Conservation (phyloP, 2,329 filamentous ascomycete genomes). For the Rutstroemia sp. region DNA sequence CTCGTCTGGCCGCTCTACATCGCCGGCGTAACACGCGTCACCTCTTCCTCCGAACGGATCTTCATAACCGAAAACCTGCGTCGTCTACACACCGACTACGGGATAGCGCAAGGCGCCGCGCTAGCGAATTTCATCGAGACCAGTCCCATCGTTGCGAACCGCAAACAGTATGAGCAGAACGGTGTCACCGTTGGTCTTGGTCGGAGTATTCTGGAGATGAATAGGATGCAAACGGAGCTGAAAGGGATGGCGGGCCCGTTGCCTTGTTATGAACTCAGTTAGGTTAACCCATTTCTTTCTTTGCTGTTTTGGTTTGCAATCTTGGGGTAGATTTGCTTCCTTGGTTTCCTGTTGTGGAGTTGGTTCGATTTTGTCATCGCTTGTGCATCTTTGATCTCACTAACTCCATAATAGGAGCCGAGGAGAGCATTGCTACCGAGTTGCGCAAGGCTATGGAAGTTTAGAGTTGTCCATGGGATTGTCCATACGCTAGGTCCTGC, state of each 20-base stretch:
- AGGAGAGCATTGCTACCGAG: no score
- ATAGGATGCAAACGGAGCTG: neutral
- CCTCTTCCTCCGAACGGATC: neutral
- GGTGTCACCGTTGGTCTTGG: slow-evolving; percentile 4
- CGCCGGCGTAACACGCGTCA: slow-evolving; percentile 7
- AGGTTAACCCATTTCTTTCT: no score
- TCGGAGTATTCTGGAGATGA: neutral
- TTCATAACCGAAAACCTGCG: slow-evolving; percentile 31
- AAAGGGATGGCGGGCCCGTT: neutral
- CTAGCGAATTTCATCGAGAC: slow-evolving; percentile 30
- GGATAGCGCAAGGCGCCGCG: slow-evolving; percentile 47
- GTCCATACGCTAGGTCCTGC: no score
- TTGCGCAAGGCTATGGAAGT: no score
- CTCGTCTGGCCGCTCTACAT: slow-evolving; percentile 19
- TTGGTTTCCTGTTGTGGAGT: no score
- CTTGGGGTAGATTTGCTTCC: no score
- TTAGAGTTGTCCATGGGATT: no score
- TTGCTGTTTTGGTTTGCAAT: no score
- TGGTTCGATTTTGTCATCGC: no score
- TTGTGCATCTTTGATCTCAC: no score
- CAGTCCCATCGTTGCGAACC: neutral
- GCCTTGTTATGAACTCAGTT: neutral
- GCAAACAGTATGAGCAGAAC: neutral
- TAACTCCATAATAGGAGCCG: no score
- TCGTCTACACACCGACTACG: slow-evolving; percentile 46